Evolutionary conservation across 129 eudicot species (phyloP), one percentile per base, ranked within the genome.

Genomic region (Escallonia rubra): DNA sequence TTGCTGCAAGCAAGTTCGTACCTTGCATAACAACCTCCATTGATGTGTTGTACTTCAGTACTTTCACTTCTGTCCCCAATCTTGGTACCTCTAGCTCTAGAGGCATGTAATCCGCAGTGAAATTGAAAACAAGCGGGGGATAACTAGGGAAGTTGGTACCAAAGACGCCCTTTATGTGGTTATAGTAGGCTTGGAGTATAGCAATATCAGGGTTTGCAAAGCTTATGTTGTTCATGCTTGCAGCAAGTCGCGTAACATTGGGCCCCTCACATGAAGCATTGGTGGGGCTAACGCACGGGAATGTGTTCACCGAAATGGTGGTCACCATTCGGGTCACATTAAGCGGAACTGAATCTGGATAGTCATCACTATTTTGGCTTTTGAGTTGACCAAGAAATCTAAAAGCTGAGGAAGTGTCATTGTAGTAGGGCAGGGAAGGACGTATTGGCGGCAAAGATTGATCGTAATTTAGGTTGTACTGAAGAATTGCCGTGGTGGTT

Each of bases 11-110:
- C 59, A 79, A 23, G 49, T 49, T 79, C 6, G 88, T 86, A 12
- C 83, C 83, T 51, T 86, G 88, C 13, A 76, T 72, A 43, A 79
- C 85, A 38, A 86, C 56, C 68, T 86, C 91, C 11, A 82, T 81
- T 3, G 67, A 48, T 0, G 78, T 52, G 9, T 78, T 74, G 39
- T 61, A 78, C 10, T 78, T 68, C 0, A 81, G 71, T 4, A 73
- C 78, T 40, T 41, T 66, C 45, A 74, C 78, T 61, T 74, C 72
- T 0, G 87, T 68, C 9, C 60, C 78, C 4, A n/a, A 38, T 15
- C 38, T 52, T 2, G 97, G 82, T 3, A 59, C 61, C 23, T 15
- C 47, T 5, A 83, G 75, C 6, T 41, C 53, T 50, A 49, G 43
- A 1, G 95, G 79, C 41, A 77, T 40, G 9, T 43, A 11, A 3